Evolutionary conservation across 129 eudicot species (phyloP), one percentile per base, ranked within the genome.

Genomic region (Lonicera japonica): DNA sequence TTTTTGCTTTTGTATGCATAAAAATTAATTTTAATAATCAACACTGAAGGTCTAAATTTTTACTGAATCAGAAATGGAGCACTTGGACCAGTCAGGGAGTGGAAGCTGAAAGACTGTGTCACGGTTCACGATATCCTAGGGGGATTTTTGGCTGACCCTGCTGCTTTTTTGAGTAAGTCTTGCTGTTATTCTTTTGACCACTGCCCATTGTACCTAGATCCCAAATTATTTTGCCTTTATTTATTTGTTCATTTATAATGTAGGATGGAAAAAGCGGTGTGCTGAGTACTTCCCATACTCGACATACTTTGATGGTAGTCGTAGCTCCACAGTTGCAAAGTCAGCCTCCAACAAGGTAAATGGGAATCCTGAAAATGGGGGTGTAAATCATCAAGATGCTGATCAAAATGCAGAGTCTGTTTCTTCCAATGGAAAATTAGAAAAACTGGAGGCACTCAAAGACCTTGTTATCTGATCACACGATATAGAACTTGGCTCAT

Each of bases 281-380:
- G 84, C 85, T 18, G 89, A 87, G 77, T 82, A 80, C 71, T 92
- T 92, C 60, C 98, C 91, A 14, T 78, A 80, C 79, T 87, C 98
- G 0, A 75, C 86, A 46, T 87, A 87, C 72, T 87, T 92, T 54
- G 95, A 82, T 72, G 98, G 98, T 52, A 65, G 66, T 25, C 77
- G 46, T 14, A 73, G 91, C 78, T 87, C 96, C 40, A 72, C 76
- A 41, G 71, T 64, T 17, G 34, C 60, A 29, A 29, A 29, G 24
- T 34, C 81, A 22, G 14, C 67, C 70, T 46, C 51, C 47, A 58
- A 70, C 68, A 73, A 77, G 65, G 36, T 6, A 29, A 29, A 6
- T 29, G 6, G 6, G 52, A 72, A 39, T 21, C 58, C 84, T 51
- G 90, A 76, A 67, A 82, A 92, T 58, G 96, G 91, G 25, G 65